Percentiles rank a stretch among this genome's conserved stretches.
These are phyloP conservation scores for Globisporangium abappressorium DNA, from an alignment of 352 stramenopile species.

Conservation along the genomic window DNA sequence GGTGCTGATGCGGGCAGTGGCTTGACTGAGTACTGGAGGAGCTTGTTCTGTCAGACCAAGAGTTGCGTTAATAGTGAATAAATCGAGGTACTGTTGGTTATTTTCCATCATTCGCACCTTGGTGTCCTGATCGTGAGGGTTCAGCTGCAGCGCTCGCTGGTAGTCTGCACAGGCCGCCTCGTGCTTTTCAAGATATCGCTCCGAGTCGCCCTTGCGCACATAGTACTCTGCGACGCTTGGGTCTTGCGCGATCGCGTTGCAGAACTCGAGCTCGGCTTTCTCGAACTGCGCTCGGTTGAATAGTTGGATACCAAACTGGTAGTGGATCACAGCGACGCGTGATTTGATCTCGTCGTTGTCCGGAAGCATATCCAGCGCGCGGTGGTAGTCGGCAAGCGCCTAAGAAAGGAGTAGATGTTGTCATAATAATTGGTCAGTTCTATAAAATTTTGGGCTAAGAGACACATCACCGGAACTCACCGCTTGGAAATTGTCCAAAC, in stretches of 20 bases:
- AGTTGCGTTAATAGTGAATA: background rate
- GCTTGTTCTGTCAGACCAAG: constrained; percentile 39
- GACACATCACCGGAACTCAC: constrained; percentile 22
- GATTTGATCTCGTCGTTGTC: constrained; percentile 49
- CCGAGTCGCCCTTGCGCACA: constrained; percentile 65
- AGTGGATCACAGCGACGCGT: constrained; percentile 72
- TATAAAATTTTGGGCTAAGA: background rate
- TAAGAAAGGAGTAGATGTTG: constrained; percentile 11
- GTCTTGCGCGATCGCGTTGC: constrained; percentile 56
- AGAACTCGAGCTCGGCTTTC: constrained; percentile 74
- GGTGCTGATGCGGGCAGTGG: background rate
- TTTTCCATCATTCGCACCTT: constrained; percentile 22
- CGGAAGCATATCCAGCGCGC: constrained; percentile 57
- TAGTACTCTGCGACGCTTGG: constrained; percentile 53
- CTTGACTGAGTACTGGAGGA: constrained; percentile 50
- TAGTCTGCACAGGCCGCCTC: constrained; percentile 53
- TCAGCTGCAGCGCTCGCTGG: constrained; percentile 42
- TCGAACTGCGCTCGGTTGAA: constrained; percentile 76
- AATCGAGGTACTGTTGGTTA: background rate
- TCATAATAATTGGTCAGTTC: background rate
- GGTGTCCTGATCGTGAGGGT: constrained; percentile 58
- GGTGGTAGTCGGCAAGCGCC: constrained; percentile 79
- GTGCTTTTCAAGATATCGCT: constrained; percentile 73
- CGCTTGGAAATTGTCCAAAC: constrained; percentile 67
- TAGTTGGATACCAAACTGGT: constrained; percentile 75